Conservation (phyloP, 2,329 filamentous ascomycete genomes). For the Torrubiellomyces zombiae region DNA sequence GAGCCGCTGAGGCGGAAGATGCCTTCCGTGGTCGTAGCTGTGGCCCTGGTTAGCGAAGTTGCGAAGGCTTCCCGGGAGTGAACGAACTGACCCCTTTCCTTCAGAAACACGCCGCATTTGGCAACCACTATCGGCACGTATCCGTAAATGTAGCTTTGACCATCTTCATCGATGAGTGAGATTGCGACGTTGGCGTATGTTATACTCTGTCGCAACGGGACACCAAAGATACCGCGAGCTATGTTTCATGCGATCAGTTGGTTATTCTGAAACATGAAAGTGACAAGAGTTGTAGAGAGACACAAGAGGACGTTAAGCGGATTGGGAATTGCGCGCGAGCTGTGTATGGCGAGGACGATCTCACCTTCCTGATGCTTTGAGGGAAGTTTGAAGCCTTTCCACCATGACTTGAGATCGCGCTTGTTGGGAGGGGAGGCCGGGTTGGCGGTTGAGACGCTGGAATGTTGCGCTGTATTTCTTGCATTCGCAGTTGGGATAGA, state of each 20-base stretch:
- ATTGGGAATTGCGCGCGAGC: no score
- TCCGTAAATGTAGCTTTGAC: conserved; percentile 93
- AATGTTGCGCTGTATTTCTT: conserved; percentile 13
- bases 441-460: conserved; percentile 16
- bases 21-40: conserved; percentile 86
- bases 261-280: no score
- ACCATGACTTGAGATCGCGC: conserved; percentile 87
- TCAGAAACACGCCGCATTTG: conserved; percentile 92
- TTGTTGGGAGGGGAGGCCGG: conserved; percentile 60
- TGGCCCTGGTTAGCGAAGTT: conserved; percentile 8
- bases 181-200: conserved; percentile 97
- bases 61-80: no score
- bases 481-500: conserved; percentile 16
- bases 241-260: conserved; percentile 21
- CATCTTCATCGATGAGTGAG: conserved; percentile 80
- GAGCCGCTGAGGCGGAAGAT: conserved; percentile 94
- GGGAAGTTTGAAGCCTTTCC: conserved; percentile 80
- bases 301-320: no score
- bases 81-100: conserved; percentile 68
- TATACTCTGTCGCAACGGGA: conserved; percentile 86
- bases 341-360: no score
- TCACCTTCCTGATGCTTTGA: conserved; percentile 34
- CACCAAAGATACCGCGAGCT: conserved; percentile 74
- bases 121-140: conserved; percentile 97
- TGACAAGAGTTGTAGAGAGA: no score